These are phyloP conservation scores for Hypoxylon sp. DNA, from an alignment of 2,329 filamentous ascomycete genomes.

Conservation along the genomic window DNA sequence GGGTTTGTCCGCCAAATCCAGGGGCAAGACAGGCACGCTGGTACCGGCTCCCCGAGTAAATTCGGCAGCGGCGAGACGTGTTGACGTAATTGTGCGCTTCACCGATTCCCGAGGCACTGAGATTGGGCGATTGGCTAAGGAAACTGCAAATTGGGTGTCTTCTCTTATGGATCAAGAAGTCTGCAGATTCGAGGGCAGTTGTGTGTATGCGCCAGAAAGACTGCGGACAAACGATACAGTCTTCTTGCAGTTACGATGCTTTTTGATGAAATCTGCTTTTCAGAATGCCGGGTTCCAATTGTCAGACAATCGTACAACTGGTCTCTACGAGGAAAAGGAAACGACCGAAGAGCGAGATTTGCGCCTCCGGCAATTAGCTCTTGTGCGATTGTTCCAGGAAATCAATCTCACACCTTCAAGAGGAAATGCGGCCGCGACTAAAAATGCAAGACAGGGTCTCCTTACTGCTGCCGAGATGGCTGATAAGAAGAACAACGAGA, in stretches of 20 bases:
- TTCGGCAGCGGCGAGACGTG: conserved; percentile 73
- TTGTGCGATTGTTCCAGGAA: conserved; percentile 91
- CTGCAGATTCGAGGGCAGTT: conserved; percentile 87
- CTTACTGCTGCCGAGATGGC: conserved; percentile 90
- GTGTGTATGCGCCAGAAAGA: conserved; percentile 89
- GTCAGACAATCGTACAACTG: conserved; percentile 78
- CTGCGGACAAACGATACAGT: conserved; percentile 93
- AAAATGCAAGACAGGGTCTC: conserved; percentile 85
- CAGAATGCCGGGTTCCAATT: conserved; percentile 73
- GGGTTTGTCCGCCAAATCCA: conserved; percentile 55
- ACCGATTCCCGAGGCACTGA: conserved; percentile 85
- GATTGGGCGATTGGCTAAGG: conserved; percentile 87
- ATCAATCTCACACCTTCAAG: conserved; percentile 84
- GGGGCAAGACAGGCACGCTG: conserved; percentile 59
- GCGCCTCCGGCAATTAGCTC: conserved; percentile 84
- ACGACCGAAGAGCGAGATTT: conserved; percentile 87
- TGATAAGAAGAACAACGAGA: conserved; percentile 79
- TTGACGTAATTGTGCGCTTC: conserved; percentile 93
- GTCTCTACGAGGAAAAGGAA: conserved; percentile 87
- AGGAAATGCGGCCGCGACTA: conserved; percentile 80
- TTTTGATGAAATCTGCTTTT: conserved; percentile 81
- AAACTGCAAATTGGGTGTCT: conserved; percentile 92
- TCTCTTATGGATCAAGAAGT: conserved; percentile 91
- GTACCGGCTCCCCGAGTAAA: conserved; percentile 57
- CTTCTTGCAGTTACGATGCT: conserved; percentile 89